These are phyloP conservation scores for Chenopodium berlandieri DNA, from an alignment of 148 eudicot species.

Conservation along the genomic window DNA sequence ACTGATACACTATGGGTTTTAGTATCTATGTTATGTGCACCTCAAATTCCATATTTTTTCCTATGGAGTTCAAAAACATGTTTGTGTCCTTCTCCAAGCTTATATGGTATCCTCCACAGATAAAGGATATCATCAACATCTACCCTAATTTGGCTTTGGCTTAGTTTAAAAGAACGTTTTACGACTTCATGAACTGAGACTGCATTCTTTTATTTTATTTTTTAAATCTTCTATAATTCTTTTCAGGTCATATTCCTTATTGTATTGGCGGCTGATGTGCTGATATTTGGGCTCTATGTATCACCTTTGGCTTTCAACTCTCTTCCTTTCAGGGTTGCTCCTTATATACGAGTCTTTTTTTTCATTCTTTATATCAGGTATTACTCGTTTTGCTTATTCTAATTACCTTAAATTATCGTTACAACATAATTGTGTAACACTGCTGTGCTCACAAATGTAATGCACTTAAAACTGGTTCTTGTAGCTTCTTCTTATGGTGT, in stretches of 20 bases:
- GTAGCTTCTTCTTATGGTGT: not conserved
- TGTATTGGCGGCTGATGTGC: slow-evolving; percentile 59
- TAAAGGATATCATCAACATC: not conserved
- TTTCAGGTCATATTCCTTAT: slow-evolving; percentile 66
- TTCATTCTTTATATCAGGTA: slow-evolving; percentile 81
- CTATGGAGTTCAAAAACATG: not conserved
- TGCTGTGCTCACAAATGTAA: not conserved
- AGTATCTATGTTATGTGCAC: not conserved
- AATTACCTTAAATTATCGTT: not conserved
- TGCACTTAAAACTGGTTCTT: not conserved
- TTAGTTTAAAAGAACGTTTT: not conserved
- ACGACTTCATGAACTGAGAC: slow-evolving; percentile 8
- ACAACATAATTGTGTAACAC: not conserved
- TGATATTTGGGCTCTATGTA: slow-evolving; percentile 49
- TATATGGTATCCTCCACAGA: not conserved
- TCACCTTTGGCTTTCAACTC: slow-evolving; percentile 53
- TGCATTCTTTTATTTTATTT: not conserved
- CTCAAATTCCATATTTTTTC: not conserved
- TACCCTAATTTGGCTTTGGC: not conserved
- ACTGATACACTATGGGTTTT: not conserved
- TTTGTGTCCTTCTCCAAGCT: not conserved
- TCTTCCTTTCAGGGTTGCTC: slow-evolving; percentile 89
- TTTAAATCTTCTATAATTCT: not conserved
- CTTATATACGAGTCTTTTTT: slow-evolving; percentile 78
- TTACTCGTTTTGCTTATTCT: not conserved